Percentiles rank a stretch among this genome's conserved stretches.
These are phyloP conservation scores for Exophiala calicioides DNA, from an alignment of 2,329 filamentous ascomycete species.

Conservation along the genomic window DNA sequence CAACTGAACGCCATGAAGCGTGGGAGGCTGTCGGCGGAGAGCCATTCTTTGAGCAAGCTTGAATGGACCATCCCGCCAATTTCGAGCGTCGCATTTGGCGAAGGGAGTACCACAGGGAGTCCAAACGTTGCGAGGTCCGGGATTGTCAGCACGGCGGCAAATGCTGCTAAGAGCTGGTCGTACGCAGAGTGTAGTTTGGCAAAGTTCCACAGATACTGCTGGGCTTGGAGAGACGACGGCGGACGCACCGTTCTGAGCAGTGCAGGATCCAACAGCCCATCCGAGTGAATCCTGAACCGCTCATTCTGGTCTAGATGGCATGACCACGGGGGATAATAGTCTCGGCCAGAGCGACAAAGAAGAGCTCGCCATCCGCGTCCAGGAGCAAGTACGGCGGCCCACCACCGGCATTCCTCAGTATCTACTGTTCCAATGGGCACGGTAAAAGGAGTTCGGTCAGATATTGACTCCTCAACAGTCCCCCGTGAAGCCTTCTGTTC, in stretches of 20 bases:
- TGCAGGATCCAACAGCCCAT: not conserved
- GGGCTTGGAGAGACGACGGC: not conserved
- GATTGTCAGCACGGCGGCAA: not conserved
- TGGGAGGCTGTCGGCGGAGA: not conserved
- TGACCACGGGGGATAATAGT: constrained; percentile 2
- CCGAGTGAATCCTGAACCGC: not conserved
- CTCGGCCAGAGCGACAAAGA: constrained; percentile 1
- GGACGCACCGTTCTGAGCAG: not conserved
- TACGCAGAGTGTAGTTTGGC: constrained; percentile 2
- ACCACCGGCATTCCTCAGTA: not conserved
- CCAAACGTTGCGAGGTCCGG: not conserved
- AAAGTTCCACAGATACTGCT: constrained; percentile 3
- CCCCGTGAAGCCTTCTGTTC: not conserved
- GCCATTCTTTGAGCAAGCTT: not conserved
- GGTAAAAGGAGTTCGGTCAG: not conserved
- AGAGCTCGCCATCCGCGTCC: constrained; percentile 2
- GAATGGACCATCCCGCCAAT: not conserved
- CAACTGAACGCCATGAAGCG: not conserved
- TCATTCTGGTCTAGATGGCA: not conserved
- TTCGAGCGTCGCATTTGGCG: not conserved
- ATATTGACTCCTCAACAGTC: not conserved
- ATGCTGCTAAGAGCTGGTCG: constrained; percentile 4
- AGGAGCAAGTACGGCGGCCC: constrained; percentile 1
- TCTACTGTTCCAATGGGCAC: constrained; percentile 1
- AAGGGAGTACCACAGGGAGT: not conserved